Evolutionary conservation across 179 eudicot genomes (phyloP), one percentile per base, ranked within the genome.

Genomic region (Sideroxylon spinosum): DNA sequence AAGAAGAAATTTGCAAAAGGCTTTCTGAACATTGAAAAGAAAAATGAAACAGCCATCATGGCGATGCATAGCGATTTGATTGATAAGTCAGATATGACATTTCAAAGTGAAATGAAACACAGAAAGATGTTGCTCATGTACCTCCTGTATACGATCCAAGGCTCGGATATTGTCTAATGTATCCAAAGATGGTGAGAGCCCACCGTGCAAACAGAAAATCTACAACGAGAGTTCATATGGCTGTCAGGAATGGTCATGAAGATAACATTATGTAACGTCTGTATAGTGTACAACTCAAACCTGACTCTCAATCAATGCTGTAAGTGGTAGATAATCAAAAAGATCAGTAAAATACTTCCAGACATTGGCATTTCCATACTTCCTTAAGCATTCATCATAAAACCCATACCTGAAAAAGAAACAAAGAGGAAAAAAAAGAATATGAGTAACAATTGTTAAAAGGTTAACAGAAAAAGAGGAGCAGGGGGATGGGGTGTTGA

Each of bases 281-380:
- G 22, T 65, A 44, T 23, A 16, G 32, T 70, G 32, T 61, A 67
- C 60, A 77, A 68, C 67, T 77, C 87, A 69, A 46, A 93, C 97
- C 97, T 93, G 97, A 77, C 93, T 90, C 89, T 93, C 97, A 77
- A 93, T 93, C 77, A 93, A 92, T 69, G 97, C 97, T 76, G 97
- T 93, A 67, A 93, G 92, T 74, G 96, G 97, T 65, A 93, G 88
- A 86, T 93, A 91, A 83, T 93, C 97, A 79, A 93, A 93, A 68
- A 93, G 92, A 81, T 93, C 97, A 17, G 97, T 93, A 75, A 91
- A 93, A 84, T 83, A 86, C 86, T 93, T 93, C 97, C 97, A 93
- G 84, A 93, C 94, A 78, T 93, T 93, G 53, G 97, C 97, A 86
- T 93, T 93, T 60, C 97, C 97, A 62, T 93, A 93, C 84, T 93